Conservation (phyloP, 805 yeast species). For the Metschnikowia colocasiae region DNA sequence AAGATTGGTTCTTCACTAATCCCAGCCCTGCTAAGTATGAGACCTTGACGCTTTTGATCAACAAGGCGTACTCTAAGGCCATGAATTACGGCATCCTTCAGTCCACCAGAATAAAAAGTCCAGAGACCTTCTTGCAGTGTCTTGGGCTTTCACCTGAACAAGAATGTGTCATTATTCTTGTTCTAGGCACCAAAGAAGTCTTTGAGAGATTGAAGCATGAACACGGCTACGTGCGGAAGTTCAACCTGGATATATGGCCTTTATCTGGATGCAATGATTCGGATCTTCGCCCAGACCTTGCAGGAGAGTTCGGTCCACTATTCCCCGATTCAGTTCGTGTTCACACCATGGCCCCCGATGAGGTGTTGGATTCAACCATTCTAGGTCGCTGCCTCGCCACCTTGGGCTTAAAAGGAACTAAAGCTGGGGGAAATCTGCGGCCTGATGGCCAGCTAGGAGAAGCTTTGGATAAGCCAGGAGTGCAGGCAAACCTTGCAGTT, state of each 20-base stretch:
- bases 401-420: conserved; percentile 19
- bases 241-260: conserved; percentile 19
- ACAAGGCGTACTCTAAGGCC: conserved; percentile 49
- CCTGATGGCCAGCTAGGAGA: background rate
- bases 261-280: conserved; percentile 21
- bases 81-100: conserved; percentile 41
- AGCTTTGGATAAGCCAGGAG: too few species aligned
- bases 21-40: conserved; percentile 9
- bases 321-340: conserved; percentile 15
- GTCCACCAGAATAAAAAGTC: conserved; percentile 38
- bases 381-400: conserved; percentile 27
- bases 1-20: conserved; percentile 21
- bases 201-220: conserved; percentile 22
- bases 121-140: conserved; percentile 21
- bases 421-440: too few species aligned
- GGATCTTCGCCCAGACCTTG: conserved; percentile 26
- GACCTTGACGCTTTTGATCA: conserved; percentile 32
- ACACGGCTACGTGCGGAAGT: conserved; percentile 25
- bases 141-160: conserved; percentile 21
- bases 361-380: conserved; percentile 15
- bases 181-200: conserved; percentile 25
- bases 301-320: conserved; percentile 20
- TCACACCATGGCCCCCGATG: conserved; percentile 18
- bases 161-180: conserved; percentile 22
- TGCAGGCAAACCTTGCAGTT: background rate